A percentile compares a stretch with the other conserved stretches of the same genome.
Evolutionary conservation across 2,329 filamentous ascomycete genomes (phyloP).

Genomic region (Pestalotiopsis sp.): DNA sequence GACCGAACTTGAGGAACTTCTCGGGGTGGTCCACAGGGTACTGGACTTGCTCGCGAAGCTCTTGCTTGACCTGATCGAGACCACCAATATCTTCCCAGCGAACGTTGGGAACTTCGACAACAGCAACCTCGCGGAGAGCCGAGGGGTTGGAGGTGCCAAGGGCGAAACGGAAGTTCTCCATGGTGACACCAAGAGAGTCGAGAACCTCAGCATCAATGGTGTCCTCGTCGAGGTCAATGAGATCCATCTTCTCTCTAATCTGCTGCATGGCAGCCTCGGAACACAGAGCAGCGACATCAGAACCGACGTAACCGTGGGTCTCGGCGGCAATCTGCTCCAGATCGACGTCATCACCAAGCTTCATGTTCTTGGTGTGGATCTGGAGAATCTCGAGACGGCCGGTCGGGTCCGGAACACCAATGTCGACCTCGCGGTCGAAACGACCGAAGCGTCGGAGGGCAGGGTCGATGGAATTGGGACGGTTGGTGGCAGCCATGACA

Average conservation of each 20-base stretch:
- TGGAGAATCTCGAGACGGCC: conserved; percentile 98
- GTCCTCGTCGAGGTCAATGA: conserved; percentile 98
- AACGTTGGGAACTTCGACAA: conserved; percentile 98
- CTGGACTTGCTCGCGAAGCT: conserved; percentile 98
- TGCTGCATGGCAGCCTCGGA: conserved; percentile 99
- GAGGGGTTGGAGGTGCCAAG: conserved; percentile 98
- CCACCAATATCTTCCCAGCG: conserved; percentile 99
- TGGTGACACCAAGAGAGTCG: conserved; percentile 96
- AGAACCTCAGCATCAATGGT: conserved; percentile 98
- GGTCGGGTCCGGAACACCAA: conserved; percentile 96
- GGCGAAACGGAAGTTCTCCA: conserved; percentile 99
- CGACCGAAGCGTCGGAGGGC: conserved; percentile 96
- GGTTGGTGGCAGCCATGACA: conserved; percentile 98
- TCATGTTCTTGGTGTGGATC: conserved; percentile 99
- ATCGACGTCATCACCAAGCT: conserved; percentile 94
- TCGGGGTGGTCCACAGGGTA: conserved; percentile 99
- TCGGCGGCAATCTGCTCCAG: conserved; percentile 95
- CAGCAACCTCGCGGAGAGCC: conserved; percentile 95
- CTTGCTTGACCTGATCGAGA: conserved; percentile 97
- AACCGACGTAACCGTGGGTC: conserved; percentile 98
- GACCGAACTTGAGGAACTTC: conserved; percentile 99
- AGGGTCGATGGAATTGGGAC: conserved; percentile 97
- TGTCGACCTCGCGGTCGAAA: conserved; percentile 98
- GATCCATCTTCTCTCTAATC: conserved; percentile 99
- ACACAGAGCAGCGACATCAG: conserved; percentile 96